phyloP scores from a whole-genome alignment of 2,329 filamentous ascomycete genomes.

The Phaeosphaeria sp. region DNA sequence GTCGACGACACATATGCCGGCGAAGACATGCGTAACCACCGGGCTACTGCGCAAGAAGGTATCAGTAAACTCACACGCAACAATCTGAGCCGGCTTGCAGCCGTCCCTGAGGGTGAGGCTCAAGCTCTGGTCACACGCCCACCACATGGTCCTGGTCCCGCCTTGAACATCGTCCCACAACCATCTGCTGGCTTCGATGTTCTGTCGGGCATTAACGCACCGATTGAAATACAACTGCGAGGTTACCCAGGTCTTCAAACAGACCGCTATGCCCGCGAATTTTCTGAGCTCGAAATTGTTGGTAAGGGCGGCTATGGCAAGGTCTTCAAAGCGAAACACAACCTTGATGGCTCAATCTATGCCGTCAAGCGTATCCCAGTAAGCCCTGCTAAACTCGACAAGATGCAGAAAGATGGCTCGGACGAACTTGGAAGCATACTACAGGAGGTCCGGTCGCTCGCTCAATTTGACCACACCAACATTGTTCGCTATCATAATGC shows the following conservation, averaged over 20 bases:
- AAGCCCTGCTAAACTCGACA: slow-evolving; percentile 58
- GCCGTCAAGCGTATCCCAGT: slow-evolving; percentile 71
- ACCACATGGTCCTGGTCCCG: slow-evolving; percentile 7
- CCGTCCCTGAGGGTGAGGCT: slow-evolving; percentile 23
- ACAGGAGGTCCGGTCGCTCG: slow-evolving; percentile 67
- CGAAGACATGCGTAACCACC: slow-evolving; percentile 45
- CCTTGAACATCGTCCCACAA: slow-evolving; percentile 12
- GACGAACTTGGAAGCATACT: slow-evolving; percentile 64
- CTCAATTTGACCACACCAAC: slow-evolving; percentile 68
- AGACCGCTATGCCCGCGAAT: slow-evolving; percentile 42
- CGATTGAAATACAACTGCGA: slow-evolving; percentile 27
- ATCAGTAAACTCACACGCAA: slow-evolving; percentile 40
- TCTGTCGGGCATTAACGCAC: slow-evolving; percentile 20
- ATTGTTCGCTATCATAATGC: slow-evolving; percentile 70
- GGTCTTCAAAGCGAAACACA: slow-evolving; percentile 67
- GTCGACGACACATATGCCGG: slow-evolving; percentile 47
- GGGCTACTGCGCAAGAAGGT: slow-evolving; percentile 46
- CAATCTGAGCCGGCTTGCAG: slow-evolving; percentile 31
- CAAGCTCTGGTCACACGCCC: slow-evolving; percentile 30
- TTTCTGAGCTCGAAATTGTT: slow-evolving; percentile 56
- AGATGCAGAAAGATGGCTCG: slow-evolving; percentile 59
- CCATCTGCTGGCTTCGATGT: slow-evolving; percentile 18
- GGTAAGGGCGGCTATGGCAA: slow-evolving; percentile 71
- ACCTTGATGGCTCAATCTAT: slow-evolving; percentile 67
- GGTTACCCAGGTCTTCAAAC: slow-evolving; percentile 39